Evolutionary conservation across 2,329 filamentous ascomycete genomes (phyloP), one percentile per base, ranked within the genome.

Genomic region (Pseudogymnoascus sp.): DNA sequence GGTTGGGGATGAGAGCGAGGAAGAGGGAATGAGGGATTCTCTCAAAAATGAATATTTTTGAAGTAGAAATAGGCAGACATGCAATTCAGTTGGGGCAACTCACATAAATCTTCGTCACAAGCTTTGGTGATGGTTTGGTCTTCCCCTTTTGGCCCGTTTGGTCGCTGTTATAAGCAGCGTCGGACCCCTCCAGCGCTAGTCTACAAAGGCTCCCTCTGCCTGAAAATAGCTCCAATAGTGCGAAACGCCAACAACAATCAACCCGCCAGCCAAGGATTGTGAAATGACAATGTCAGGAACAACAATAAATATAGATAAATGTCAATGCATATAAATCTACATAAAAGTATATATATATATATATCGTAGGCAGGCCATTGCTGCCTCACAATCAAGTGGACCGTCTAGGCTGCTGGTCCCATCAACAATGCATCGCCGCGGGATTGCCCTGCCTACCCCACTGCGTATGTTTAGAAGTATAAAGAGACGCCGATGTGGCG

Each of bases 311-410:
- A 60, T 38, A 25, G 8, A 38, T 40, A 38, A 28, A 38, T 38
- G n/a, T 6, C n/a, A 60, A 60, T 60, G 59, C 34, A 59, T 31
- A 18, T 1, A 28, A 36, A 59, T 18, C 25, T 6, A 31, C 3
- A 59, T 59, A 7, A 10, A 59, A 8, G 12, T 25, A 25, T 60
- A 40, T 40, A 38, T 60, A 25, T 25, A 25, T 60, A 40, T 40
- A 38, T 60, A 25, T 60, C 18, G 18, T 40, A 42, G 59, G 59
- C 34, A 60, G n/a, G 37, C 59, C 59, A 60, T 12, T 60, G 59
- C 18, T 60, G 59, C 59, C 59, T 60, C 18, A 31, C n/a, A 25
- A 11, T 25, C 16, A 40, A 38, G 59, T 60, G 59, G 34, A 2
- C 31, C 34, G 34, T 12, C 23, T 60, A 40, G 34, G 34, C 10